Base-by-base conservation (phyloP, 331 rosid genomes). In the Acacia pycnantha region DNA sequence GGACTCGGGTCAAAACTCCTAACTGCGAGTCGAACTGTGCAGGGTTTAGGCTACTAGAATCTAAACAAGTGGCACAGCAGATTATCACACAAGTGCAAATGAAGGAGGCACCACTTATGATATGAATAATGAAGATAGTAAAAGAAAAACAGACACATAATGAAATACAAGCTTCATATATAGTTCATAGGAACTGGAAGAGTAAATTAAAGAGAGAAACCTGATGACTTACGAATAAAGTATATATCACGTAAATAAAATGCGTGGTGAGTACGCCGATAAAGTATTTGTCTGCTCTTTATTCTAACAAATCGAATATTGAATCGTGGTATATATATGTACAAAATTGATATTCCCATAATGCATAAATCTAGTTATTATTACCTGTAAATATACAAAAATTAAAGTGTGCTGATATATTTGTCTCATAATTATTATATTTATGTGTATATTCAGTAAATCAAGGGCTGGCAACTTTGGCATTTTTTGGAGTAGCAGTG, bases 401-500 rank as follows among this genome's bases (percentile, higher is more conserved):
- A 48, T 48, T 6, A 48, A 48, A 48, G 54, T 48, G 54, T 48
- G 7, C 21, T 13, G 54, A 48, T 4, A 18, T 51, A 51, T 51
- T 7, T 19, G 24, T 19, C 61, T 54, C 26, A 51, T 51, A 18
- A 16, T 19, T 51, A 51, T 51, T 16, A 51, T 16, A 18, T 18
- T 13, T 51, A 51, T 51, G 16, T 1, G 7, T 51, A 47, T 47
- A 3, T 44, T 11, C 74, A 93, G 98, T 90, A 85, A 93, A 93
- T 12, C 97, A 93, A 88, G 97, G 97, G 31, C 56, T 93, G 16
- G 98, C 97, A 0, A 93, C 94, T 0, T 48, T 93, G 82, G 98
- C 98, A 24, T 93, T 93, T 82, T 93, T 90, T 37, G 98, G 98
- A 0, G 94, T 93, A 0, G 98, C 90, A 53, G 98, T 90, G 85